A percentile compares a stretch with the other conserved stretches of the same genome.
Conservation (phyloP, 139 green algal species). For the Coccomyxa sp. region DNA sequence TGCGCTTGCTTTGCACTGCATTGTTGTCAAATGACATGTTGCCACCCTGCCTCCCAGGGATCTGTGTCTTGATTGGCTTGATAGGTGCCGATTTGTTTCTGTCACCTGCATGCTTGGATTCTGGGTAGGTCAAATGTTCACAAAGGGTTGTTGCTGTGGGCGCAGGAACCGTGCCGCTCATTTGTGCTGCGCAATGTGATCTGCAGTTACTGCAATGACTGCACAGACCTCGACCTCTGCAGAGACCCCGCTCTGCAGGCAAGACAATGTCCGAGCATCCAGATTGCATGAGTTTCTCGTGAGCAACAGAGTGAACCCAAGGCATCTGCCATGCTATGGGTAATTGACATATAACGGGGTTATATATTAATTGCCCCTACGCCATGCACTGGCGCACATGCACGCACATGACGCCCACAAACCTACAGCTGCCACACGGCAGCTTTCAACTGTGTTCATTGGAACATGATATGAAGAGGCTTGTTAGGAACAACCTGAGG, state of each 20-base stretch:
- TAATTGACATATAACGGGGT: background rate
- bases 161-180: slow-evolving; percentile 73
- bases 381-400: background rate
- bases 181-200: slow-evolving; percentile 84
- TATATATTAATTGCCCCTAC: too few species aligned
- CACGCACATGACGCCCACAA: too few species aligned
- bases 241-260: slow-evolving; percentile 63
- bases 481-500: too few species aligned
- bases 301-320: background rate
- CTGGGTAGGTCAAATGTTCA: too few species aligned
- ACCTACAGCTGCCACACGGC: too few species aligned
- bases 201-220: slow-evolving; percentile 87
- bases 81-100: too few species aligned
- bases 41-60: background rate
- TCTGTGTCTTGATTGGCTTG: too few species aligned
- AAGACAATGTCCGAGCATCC: background rate
- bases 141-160: too few species aligned
- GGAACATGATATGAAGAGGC: too few species aligned
- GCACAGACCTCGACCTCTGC: slow-evolving; percentile 87
- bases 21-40: background rate
- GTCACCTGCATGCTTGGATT: too few species aligned
- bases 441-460: too few species aligned
- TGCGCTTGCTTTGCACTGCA: background rate
- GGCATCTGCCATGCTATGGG: background rate
- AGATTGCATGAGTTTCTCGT: background rate